These are phyloP conservation scores for Aspergillus haitiensis DNA, from an alignment of 495 filamentous ascomycete species.

Conservation along the genomic window DNA sequence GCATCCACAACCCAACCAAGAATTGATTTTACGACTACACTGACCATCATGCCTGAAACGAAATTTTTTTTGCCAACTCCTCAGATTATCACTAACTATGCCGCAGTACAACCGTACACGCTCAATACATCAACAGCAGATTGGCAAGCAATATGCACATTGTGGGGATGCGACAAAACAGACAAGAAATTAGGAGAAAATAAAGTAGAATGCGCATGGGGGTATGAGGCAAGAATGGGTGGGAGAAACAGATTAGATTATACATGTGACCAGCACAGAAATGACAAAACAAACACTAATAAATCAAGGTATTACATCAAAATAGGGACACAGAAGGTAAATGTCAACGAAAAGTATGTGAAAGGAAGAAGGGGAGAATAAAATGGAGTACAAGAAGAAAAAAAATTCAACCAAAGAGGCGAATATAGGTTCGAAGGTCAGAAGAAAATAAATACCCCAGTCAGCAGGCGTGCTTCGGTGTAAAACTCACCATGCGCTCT, in stretches of 20 bases:
- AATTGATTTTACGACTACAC: not conserved
- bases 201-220: conserved; percentile 29
- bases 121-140: conserved; percentile 22
- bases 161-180: conserved; percentile 19
- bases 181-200: conserved; percentile 23
- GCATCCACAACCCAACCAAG: too few species aligned
- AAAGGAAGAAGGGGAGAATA: conserved; percentile 14
- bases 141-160: conserved; percentile 25
- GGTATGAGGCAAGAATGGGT: conserved; percentile 35
- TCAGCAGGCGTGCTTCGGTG: conserved; percentile 23
- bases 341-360: conserved; percentile 24
- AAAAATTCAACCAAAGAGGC: conserved; percentile 4
- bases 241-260: conserved; percentile 31
- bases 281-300: conserved; percentile 13
- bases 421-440: conserved; percentile 7
- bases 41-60: not conserved
- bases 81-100: conserved; percentile 30
- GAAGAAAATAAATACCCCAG: conserved; percentile 20
- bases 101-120: conserved; percentile 20
- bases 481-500: conserved; percentile 32
- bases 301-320: conserved; percentile 26
- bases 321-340: conserved; percentile 27
- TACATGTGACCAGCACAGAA: conserved; percentile 36
- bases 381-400: conserved; percentile 27
- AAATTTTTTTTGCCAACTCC: conserved; percentile 14